Evolutionary conservation across 768 basidiomycete genomes (phyloP).

Genomic region (Tricholoma flavovirens): DNA sequence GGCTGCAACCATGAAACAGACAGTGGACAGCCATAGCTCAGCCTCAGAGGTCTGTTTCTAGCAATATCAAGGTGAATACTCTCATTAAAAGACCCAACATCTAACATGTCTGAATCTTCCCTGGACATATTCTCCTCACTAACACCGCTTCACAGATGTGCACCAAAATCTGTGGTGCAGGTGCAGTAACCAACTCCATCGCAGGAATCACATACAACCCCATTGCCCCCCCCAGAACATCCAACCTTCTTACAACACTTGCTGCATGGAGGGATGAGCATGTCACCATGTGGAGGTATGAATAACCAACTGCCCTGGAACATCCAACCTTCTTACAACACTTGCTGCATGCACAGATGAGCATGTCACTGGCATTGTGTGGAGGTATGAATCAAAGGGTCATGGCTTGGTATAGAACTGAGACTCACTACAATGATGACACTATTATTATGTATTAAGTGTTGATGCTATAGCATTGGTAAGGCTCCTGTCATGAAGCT

Average conservation of each 20-base stretch:
- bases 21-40: too few relatives aligned
- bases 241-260: conserved; percentile 77
- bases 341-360: conserved; percentile 65
- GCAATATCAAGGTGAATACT: conserved; percentile 79
- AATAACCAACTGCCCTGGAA: conserved; percentile 76
- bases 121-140: conserved; percentile 84
- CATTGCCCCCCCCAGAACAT: conserved; percentile 63
- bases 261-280: conserved; percentile 60
- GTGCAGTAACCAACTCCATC: conserved; percentile 82
- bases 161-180: conserved; percentile 68
- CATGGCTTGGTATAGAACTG: too few relatives aligned
- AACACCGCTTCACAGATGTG: conserved; percentile 58
- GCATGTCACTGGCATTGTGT: conserved; percentile 39
- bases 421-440: too few relatives aligned
- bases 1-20: too few relatives aligned
- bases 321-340: conserved; percentile 76
- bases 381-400: conserved; percentile 46
- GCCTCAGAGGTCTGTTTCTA: conserved; percentile 22
- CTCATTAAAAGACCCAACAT: conserved; percentile 76
- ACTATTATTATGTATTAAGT: too few relatives aligned
- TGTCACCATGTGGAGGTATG: conserved; percentile 42
- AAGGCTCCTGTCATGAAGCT: too few relatives aligned
- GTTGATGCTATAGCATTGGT: too few relatives aligned
- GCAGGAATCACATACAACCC: conserved; percentile 79
- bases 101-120: conserved; percentile 96